Conservation (phyloP, 2,329 filamentous ascomycete genomes). For the Cadophora gregata region DNA sequence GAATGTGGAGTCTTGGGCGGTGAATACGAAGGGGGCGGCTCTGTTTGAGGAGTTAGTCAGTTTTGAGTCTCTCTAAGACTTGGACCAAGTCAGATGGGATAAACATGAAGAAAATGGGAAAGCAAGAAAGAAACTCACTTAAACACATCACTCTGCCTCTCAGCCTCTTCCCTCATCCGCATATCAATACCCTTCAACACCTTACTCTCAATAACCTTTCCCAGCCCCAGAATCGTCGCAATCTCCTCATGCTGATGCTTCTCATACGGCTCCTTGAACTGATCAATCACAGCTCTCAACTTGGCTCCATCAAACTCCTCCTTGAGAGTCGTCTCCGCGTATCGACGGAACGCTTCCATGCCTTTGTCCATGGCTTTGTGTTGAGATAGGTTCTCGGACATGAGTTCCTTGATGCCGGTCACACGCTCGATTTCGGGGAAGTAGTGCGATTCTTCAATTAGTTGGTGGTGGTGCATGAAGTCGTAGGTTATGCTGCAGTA, state of each 20-base stretch:
- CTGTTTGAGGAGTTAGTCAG: conserved; percentile 23
- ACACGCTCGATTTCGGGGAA: conserved; percentile 47
- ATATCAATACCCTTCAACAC: conserved; percentile 32
- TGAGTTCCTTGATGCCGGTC: conserved; percentile 41
- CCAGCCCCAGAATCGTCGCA: conserved; percentile 38
- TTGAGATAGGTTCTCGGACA: conserved; percentile 45
- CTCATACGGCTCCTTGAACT: conserved; percentile 37
- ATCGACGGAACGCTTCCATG: conserved; percentile 41
- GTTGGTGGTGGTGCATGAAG: conserved; percentile 47
- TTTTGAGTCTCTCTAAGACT: background rate
- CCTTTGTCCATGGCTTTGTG: conserved; percentile 45
- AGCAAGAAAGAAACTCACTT: conserved; percentile 28
- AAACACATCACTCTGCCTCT: conserved; percentile 37
- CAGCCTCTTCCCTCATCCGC: conserved; percentile 28
- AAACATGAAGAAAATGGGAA: background rate
- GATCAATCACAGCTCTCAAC: conserved; percentile 37
- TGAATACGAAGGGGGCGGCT: conserved; percentile 35
- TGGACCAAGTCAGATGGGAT: background rate
- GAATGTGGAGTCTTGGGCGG: conserved; percentile 32
- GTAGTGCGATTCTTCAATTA: conserved; percentile 44
- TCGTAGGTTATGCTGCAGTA: conserved; percentile 44
- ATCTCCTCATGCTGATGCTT: conserved; percentile 44
- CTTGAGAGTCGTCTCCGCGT: conserved; percentile 35
- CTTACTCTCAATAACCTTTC: conserved; percentile 29
- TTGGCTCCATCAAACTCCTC: conserved; percentile 38